Conservation (phyloP, 345 rosid genomes). For the Eucalyptus grandis region DNA sequence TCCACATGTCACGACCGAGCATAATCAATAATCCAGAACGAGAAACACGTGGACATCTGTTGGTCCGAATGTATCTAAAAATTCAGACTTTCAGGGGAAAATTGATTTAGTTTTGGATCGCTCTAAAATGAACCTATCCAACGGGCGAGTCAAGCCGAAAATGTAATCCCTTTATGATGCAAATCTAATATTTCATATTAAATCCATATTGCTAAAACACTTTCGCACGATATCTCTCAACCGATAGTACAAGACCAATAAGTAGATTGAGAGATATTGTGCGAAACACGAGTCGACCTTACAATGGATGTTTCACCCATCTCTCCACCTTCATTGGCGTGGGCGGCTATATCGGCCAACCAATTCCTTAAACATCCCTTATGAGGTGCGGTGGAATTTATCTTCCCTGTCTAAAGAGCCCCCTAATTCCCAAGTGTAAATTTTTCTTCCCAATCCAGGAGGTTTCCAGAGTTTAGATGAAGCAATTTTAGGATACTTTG, state of each 20-base stretch:
- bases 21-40: background rate
- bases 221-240: too few relatives aligned
- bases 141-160: too few relatives aligned
- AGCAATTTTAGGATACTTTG: too few relatives aligned
- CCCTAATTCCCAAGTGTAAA: too few relatives aligned
- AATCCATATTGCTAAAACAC: too few relatives aligned
- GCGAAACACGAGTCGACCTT: rapidly evolving
- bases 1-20: background rate
- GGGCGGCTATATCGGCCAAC: rapidly evolving
- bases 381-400: rapidly evolving
- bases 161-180: too few relatives aligned
- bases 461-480: rapidly evolving
- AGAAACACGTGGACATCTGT: background rate
- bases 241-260: rapidly evolving
- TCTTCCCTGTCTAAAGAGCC: too few relatives aligned
- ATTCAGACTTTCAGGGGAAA: background rate
- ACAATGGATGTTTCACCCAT: too few relatives aligned
- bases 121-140: background rate
- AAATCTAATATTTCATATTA: too few relatives aligned
- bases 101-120: background rate
- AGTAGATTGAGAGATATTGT: rapidly evolving
- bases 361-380: rapidly evolving
- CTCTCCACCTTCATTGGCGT: rapidly evolving
- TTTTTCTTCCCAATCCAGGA: too few relatives aligned
- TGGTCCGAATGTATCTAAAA: background rate